Evolutionary conservation across 306 rosid genomes (phyloP), one percentile per base, ranked within the genome.

Genomic region (Cicer pinnatifidum): DNA sequence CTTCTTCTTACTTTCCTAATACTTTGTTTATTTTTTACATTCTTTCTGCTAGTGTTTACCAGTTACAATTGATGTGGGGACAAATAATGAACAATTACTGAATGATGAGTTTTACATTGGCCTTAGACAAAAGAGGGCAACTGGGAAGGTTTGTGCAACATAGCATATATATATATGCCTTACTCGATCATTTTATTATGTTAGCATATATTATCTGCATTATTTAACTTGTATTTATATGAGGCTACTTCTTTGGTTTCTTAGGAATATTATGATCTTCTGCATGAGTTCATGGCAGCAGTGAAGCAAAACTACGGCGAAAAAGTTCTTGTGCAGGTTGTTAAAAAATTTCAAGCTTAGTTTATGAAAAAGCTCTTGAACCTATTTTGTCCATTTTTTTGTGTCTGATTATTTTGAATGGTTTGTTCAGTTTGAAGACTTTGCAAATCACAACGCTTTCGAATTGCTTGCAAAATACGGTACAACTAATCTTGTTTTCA

Each of bases 361-460:
- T 53, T 64, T 63, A 62, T 54, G 73, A 12, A 28, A 28, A 28
- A 38, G 43, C 66, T 66, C 53, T 64, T 58, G 17, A 40, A 54
- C 56, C 70, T 53, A 6, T 69, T 64, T 17, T 58, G 62, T 28
- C 53, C 59, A 44, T n/a, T 73, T 72, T 72, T 57, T 0, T 2
- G 41, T 57, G 67, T 75, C 80, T 82, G 28, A 63, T 71, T 19
- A 60, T 73, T 82, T 72, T 65, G 47, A 72, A 67, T 82, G 53
- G 61, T 46, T 77, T 78, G 51, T 84, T 56, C 88, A 95, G 99
- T 95, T 89, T 69, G 99, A 95, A 81, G 99, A 95, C 84, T 95
- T 95, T 72, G 99, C 99, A n/a, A 95, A 91, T 81, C 97, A 91
- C 96, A 95, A 95, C 69, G 99, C 99, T 60, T 95, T 95, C 47